A percentile compares a stretch with the other conserved stretches of the same genome.
phyloP scores from a whole-genome alignment of 805 yeast genomes.

The Teunomyces panamensis region DNA sequence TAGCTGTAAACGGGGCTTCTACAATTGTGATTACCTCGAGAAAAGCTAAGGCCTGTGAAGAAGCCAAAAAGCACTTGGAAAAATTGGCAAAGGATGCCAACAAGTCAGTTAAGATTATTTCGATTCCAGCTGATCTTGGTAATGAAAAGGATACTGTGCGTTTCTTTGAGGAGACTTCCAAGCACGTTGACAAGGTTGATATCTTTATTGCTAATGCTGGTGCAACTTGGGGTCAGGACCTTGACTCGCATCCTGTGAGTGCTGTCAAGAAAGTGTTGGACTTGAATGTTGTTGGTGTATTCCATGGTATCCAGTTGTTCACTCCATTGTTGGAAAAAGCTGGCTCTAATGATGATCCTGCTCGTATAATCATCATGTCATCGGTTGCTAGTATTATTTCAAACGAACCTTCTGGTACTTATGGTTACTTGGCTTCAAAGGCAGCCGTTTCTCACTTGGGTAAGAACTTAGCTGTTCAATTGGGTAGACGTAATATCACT shows the following conservation, averaged over 20 bases:
- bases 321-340: slow-evolving; percentile 54
- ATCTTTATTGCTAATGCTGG: slow-evolving; percentile 77
- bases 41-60: slow-evolving; percentile 58
- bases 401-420: slow-evolving; percentile 52
- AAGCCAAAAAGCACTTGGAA: slow-evolving; percentile 45
- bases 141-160: slow-evolving; percentile 45
- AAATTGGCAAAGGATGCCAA: slow-evolving; percentile 34
- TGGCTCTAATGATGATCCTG: slow-evolving; percentile 54
- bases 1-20: slow-evolving; percentile 59
- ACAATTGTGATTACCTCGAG: slow-evolving; percentile 64
- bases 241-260: slow-evolving; percentile 56
- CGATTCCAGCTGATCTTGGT: slow-evolving; percentile 59
- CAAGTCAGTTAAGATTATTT: slow-evolving; percentile 27
- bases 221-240: slow-evolving; percentile 71
- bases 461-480: slow-evolving; percentile 57
- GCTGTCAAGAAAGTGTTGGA: slow-evolving; percentile 63
- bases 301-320: slow-evolving; percentile 60
- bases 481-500: slow-evolving; percentile 64
- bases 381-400: slow-evolving; percentile 57
- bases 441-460: slow-evolving; percentile 73
- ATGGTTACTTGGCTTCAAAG: slow-evolving; percentile 71
- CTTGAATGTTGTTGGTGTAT: slow-evolving; percentile 67
- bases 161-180: slow-evolving; percentile 40
- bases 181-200: slow-evolving; percentile 47
- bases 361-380: slow-evolving; percentile 64